Conservation (phyloP, 176 grass and related monocot genomes). For the Cocos nucifera region DNA sequence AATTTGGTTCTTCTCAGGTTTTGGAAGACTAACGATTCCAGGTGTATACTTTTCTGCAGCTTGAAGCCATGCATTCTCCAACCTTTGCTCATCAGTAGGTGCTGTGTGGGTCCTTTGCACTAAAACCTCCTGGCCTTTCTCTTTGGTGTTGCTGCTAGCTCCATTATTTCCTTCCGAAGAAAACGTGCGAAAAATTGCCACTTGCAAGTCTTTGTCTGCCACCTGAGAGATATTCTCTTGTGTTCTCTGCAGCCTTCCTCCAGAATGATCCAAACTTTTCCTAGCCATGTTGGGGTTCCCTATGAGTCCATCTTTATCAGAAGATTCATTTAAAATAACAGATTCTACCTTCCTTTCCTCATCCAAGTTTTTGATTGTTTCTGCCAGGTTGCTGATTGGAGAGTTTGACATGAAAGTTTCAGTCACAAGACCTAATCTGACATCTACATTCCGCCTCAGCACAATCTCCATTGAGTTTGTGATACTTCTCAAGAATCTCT, state of each 20-base stretch:
- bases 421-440: conserved; percentile 39
- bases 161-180: conserved; percentile 22
- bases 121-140: conserved; percentile 26
- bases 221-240: conserved; percentile 9
- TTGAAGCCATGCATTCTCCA: conserved; percentile 85
- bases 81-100: conserved; percentile 53
- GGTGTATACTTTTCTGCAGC: conserved; percentile 39
- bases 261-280: conserved; percentile 29
- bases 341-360: conserved; percentile 25
- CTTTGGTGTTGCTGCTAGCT: background rate
- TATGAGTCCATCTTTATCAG: conserved; percentile 31
- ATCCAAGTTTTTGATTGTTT: background rate
- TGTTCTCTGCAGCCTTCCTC: conserved; percentile 18
- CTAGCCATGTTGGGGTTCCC: conserved; percentile 27
- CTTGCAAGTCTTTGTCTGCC: conserved; percentile 10
- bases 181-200: conserved; percentile 6
- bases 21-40: conserved; percentile 28
- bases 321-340: conserved; percentile 22
- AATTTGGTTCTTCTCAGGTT: conserved; percentile 50
- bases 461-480: conserved; percentile 77
- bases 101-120: conserved; percentile 9
- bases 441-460: conserved; percentile 52
- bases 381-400: background rate
- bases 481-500: conserved; percentile 47
- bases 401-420: conserved; percentile 19